Evolutionary conservation across 139 green algal species (phyloP), one percentile per base, ranked within the genome.

Genomic region (Volvox reticuliferus): DNA sequence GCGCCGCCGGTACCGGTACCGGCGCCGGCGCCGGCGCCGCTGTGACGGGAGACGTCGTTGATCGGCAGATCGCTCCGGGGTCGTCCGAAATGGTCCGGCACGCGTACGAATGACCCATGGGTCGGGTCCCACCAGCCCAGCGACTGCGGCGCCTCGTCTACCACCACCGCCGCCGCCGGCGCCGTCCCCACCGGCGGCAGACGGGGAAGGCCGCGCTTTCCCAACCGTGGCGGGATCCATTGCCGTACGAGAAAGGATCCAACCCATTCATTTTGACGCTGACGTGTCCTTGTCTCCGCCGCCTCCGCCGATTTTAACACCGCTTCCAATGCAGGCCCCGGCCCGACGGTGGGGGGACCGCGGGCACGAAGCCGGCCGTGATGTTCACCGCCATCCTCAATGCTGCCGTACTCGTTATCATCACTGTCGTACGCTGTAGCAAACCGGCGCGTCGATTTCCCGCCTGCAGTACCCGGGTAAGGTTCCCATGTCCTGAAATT

Each of bases 51-150:
- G n/a, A n/a, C n/a, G n/a, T n/a, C n/a, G n/a, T n/a, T n/a, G n/a
- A n/a, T n/a, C n/a, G n/a, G n/a, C n/a, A n/a, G n/a, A n/a, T n/a
- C n/a, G n/a, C n/a, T n/a, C n/a, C n/a, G n/a, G n/a, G 61, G 81
- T 61, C 81, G 24, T 14, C 81, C 30, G 1, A 3, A 6, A 28
- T 77, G 65, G 35, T 44, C 26, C 24, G 85, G 85, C 69, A 89
- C 21, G 17, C 12, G 19, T 30, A 82, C 71, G n/a, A 75, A 89
- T 16, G 85, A 73, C 28, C 85, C 71, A 36, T 26, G 67, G 67
- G 67, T 68, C 65, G 83, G 83, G 33, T 88, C 83, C 83, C 83
- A 88, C 83, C 83, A 88, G 36, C 61, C 67, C 24, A 79, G 36
- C 1, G 67, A 26, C 35, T 32, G n/a, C 44, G 85, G 19, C 28